A percentile compares a stretch with the other conserved stretches of the same genome.
These are phyloP conservation scores for Penicillium sp. DNA, from an alignment of 2,329 filamentous ascomycete species.

Conservation along the genomic window DNA sequence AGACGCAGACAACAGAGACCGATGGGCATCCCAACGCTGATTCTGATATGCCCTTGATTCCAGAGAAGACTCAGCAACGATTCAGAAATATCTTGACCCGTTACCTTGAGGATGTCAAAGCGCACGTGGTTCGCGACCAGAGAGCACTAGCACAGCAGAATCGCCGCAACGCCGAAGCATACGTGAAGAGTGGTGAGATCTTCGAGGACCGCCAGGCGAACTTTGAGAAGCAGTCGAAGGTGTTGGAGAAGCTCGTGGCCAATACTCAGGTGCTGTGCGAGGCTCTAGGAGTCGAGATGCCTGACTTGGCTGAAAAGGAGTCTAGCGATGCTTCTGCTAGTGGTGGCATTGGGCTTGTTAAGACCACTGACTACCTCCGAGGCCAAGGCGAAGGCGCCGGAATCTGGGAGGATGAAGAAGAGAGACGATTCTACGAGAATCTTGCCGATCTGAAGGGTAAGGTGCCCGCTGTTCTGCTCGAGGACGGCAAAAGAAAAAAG, in stretches of 20 bases:
- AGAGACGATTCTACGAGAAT: conserved; percentile 97
- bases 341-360: conserved; percentile 85
- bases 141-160: conserved; percentile 82
- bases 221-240: conserved; percentile 89
- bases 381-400: conserved; percentile 86
- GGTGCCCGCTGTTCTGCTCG: conserved; percentile 86
- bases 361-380: conserved; percentile 86
- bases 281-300: conserved; percentile 85
- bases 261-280: conserved; percentile 92
- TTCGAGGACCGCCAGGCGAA: conserved; percentile 96
- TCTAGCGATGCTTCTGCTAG: conserved; percentile 62
- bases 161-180: conserved; percentile 93
- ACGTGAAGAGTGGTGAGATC: conserved; percentile 96
- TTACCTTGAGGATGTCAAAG: conserved; percentile 91
- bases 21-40: conserved; percentile 41
- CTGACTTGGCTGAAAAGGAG: conserved; percentile 81
- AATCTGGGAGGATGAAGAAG: conserved; percentile 98
- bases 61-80: conserved; percentile 73
- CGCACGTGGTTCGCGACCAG: conserved; percentile 84
- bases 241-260: conserved; percentile 81
- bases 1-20: conserved; percentile 48
- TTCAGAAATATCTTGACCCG: conserved; percentile 81
- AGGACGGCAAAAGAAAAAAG: conserved; percentile 91
- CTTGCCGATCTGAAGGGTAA: conserved; percentile 92
- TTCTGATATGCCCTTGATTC: conserved; percentile 69